phyloP scores from a whole-genome alignment of 1,284 basidiomycete genomes.

The Austroboletus niveus region DNA sequence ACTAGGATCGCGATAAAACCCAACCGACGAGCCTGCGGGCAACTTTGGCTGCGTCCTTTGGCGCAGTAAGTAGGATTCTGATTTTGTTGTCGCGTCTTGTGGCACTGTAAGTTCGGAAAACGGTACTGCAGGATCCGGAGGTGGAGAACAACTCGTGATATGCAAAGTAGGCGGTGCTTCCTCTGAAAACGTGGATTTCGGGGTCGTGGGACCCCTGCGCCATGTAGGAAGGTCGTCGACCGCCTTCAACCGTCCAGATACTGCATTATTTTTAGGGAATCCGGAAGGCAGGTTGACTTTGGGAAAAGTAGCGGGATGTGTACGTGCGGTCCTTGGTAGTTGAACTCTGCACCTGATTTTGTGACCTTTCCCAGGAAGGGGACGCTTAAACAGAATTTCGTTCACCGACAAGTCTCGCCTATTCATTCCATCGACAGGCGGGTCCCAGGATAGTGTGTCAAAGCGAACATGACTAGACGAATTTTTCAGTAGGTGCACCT shows the following conservation, averaged over 20 bases:
- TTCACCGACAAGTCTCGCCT: constrained; percentile 64
- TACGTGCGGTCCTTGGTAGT: constrained; percentile 43
- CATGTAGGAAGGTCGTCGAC: constrained; percentile 57
- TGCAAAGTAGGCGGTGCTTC: constrained; percentile 20
- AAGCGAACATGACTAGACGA: constrained; percentile 45
- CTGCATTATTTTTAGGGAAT: constrained; percentile 17
- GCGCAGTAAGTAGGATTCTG: constrained; percentile 22
- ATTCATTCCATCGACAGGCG: constrained; percentile 68
- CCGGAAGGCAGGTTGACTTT: constrained; percentile 47
- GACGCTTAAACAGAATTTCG: constrained; percentile 63
- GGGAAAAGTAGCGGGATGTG: constrained; percentile 25
- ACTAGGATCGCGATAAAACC: constrained; percentile 64
- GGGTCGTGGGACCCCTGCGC: constrained; percentile 43
- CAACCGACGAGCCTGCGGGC: constrained; percentile 66
- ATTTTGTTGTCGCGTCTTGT: constrained; percentile 17
- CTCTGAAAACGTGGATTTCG: constrained; percentile 6
- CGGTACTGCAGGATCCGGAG: constrained; percentile 15
- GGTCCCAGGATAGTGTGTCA: constrained; percentile 75
- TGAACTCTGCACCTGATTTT: constrained; percentile 51
- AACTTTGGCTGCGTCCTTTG: constrained; percentile 32
- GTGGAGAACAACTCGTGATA: constrained; percentile 31
- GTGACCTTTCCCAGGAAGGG: constrained; percentile 40
- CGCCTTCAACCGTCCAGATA: constrained; percentile 48
- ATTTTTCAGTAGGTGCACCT: constrained; percentile 43
- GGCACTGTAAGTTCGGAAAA: constrained; percentile 6